These are phyloP conservation scores for Colletotrichum sp. DNA, from an alignment of 2,329 filamentous ascomycete species.

Conservation along the genomic window DNA sequence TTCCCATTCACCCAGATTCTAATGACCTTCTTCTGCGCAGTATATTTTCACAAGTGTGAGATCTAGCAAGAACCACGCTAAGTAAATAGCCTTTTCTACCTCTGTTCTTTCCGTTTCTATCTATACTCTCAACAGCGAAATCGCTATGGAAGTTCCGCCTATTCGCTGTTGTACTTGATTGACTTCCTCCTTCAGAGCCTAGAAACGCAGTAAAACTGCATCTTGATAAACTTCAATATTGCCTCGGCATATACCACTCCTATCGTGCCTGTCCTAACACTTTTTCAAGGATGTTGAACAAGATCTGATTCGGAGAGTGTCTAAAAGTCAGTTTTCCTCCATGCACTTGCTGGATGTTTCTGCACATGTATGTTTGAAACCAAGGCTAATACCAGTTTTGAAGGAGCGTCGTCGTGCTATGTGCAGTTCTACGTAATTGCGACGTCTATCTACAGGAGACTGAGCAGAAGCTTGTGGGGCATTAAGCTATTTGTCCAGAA, in stretches of 20 bases:
- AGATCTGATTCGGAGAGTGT: not conserved
- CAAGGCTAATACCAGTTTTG: not conserved
- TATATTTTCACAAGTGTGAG: not conserved
- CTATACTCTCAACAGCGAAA: not conserved
- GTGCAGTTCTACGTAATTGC: not conserved
- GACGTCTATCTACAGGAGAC: not conserved
- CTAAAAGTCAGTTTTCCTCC: accelerated
- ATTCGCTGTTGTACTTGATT: accelerated
- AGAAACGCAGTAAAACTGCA: not conserved
- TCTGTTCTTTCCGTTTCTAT: not conserved
- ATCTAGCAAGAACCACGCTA: not conserved
- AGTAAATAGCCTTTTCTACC: not conserved
- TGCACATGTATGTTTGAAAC: not conserved
- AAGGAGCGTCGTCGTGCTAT: not conserved
- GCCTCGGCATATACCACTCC: not conserved
- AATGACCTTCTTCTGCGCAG: no score
- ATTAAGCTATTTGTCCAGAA: not conserved
- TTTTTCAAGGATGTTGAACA: not conserved
- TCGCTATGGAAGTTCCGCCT: not conserved
- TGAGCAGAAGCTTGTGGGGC: not conserved
- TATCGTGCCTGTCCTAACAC: not conserved
- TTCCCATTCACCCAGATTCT: not conserved
- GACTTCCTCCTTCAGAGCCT: not conserved
- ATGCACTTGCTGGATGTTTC: not conserved
- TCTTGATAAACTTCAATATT: not conserved